Percentiles rank a stretch among this genome's conserved stretches.
Evolutionary conservation across 1,139 yeast genomes (phyloP).

Genomic region (Kodamaea alishanica): DNA sequence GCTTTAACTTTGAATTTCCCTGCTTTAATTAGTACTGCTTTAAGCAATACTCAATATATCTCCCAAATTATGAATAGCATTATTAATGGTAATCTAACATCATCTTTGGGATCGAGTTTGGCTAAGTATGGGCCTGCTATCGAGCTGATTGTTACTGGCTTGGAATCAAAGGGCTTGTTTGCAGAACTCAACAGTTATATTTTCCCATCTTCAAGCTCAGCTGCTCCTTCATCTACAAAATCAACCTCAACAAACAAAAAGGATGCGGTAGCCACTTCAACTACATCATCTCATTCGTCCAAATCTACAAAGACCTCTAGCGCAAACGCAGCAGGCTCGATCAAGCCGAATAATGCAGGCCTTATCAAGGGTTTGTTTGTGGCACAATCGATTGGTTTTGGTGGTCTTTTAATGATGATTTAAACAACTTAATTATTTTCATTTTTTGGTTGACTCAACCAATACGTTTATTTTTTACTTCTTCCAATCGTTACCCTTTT

Average conservation of each 20-base stretch:
- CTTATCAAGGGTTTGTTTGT: slow-evolving; percentile 15
- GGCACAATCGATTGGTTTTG: slow-evolving; percentile 20
- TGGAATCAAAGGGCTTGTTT: slow-evolving; percentile 40
- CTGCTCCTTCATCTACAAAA: slow-evolving; percentile 9
- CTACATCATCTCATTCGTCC: slow-evolving; percentile 8
- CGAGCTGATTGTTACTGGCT: slow-evolving; percentile 27
- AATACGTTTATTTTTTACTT: too few relatives aligned
- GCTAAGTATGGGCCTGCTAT: slow-evolving; percentile 35
- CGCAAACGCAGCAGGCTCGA: slow-evolving; percentile 9
- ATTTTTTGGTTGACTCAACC: too few relatives aligned
- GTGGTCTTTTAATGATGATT: slow-evolving; percentile 19
- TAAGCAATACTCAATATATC: slow-evolving; percentile 23
- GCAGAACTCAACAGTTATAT: slow-evolving; percentile 36
- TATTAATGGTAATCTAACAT: slow-evolving; percentile 22
- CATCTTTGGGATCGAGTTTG: slow-evolving; percentile 10
- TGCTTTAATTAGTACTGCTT: slow-evolving; percentile 21
- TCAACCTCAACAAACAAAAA: slow-evolving; percentile 10
- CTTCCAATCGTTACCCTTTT: too few relatives aligned
- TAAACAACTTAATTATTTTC: too few relatives aligned
- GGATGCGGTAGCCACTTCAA: slow-evolving; percentile 8
- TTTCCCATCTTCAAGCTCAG: slow-evolving; percentile 25
- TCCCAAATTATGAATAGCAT: slow-evolving; percentile 23
- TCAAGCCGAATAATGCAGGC: slow-evolving; percentile 10
- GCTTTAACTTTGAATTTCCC: slow-evolving; percentile 30
- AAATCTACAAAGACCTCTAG: slow-evolving; percentile 9